These are phyloP conservation scores for Termitomyces sp. DNA, from an alignment of 768 basidiomycete genomes.

Conservation along the genomic window DNA sequence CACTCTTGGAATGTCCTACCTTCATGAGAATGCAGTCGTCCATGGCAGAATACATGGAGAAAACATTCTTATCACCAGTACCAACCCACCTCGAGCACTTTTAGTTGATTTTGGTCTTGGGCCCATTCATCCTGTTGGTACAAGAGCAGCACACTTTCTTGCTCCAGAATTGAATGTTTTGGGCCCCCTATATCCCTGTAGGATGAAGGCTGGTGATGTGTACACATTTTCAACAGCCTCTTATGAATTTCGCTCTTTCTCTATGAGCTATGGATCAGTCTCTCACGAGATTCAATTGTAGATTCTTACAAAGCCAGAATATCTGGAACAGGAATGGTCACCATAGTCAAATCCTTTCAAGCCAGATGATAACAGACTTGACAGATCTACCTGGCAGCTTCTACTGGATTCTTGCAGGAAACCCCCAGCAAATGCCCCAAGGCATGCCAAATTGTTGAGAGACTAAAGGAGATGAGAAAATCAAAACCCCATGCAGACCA, in stretches of 20 bases:
- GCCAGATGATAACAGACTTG: not conserved
- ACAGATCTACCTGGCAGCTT: not conserved
- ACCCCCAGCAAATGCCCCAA: not conserved
- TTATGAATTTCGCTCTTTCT: constrained; percentile 1
- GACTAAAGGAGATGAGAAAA: not conserved
- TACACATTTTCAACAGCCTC: constrained; percentile 8
- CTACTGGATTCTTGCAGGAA: not conserved
- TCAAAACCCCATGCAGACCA: not conserved
- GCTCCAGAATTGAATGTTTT: not conserved
- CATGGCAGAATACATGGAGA: not conserved
- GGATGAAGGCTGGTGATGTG: constrained; percentile 4
- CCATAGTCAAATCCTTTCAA: not conserved
- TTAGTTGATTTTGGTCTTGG: constrained; percentile 1
- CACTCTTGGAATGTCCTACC: constrained; percentile 6
- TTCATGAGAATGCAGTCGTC: not conserved
- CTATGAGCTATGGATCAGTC: not conserved
- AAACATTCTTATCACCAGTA: not conserved
- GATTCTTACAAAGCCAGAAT: constrained; percentile 2
- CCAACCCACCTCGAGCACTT: not conserved
- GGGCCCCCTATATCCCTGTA: not conserved
- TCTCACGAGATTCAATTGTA: not conserved
- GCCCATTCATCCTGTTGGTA: not conserved
- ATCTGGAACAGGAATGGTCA: not conserved
- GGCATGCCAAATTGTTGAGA: not conserved
- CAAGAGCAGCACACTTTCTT: not conserved